phyloP scores from a whole-genome alignment of 1,284 basidiomycete genomes.

The Meripilus lineatus region DNA sequence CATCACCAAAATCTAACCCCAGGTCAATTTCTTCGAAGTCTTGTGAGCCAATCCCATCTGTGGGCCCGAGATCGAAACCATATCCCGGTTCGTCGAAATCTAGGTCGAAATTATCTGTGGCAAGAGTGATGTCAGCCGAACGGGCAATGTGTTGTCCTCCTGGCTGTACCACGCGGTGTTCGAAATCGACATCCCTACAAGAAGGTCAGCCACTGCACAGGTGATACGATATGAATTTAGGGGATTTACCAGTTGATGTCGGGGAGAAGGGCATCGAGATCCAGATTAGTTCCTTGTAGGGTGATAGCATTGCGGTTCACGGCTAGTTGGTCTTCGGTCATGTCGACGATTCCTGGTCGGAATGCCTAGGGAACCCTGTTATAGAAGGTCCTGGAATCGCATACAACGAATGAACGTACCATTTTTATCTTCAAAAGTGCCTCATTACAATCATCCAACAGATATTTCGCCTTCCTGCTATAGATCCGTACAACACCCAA shows the following conservation, averaged over 20 bases:
- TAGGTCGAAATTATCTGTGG: slow-evolving; percentile 57
- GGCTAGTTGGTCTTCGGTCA: slow-evolving; percentile 90
- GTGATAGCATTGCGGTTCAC: slow-evolving; percentile 87
- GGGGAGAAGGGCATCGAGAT: slow-evolving; percentile 76
- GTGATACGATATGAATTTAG: background rate
- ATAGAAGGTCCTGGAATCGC: background rate
- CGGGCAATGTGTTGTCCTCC: slow-evolving; percentile 78
- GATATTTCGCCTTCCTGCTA: slow-evolving; percentile 95
- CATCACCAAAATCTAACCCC: slow-evolving; percentile 68
- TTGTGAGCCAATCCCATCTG: slow-evolving; percentile 81
- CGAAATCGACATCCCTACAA: slow-evolving; percentile 70
- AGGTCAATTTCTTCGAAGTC: slow-evolving; percentile 74
- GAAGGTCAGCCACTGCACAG: slow-evolving; percentile 1
- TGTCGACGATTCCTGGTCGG: slow-evolving; percentile 88
- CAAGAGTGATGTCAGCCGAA: slow-evolving; percentile 79
- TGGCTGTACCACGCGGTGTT: slow-evolving; percentile 59
- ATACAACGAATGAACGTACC: slow-evolving; percentile 40
- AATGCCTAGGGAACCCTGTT: slow-evolving; percentile 60
- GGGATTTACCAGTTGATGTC: slow-evolving; percentile 69
- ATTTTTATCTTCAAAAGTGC: slow-evolving; percentile 94
- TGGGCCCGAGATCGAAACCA: slow-evolving; percentile 68
- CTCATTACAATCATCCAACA: slow-evolving; percentile 97
- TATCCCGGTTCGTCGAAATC: slow-evolving; percentile 56
- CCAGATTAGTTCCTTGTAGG: slow-evolving; percentile 67
- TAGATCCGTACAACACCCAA: slow-evolving; percentile 97